Evolutionary conservation across 495 filamentous ascomycete genomes (phyloP).

Genomic region (Rhypophila decipiens): DNA sequence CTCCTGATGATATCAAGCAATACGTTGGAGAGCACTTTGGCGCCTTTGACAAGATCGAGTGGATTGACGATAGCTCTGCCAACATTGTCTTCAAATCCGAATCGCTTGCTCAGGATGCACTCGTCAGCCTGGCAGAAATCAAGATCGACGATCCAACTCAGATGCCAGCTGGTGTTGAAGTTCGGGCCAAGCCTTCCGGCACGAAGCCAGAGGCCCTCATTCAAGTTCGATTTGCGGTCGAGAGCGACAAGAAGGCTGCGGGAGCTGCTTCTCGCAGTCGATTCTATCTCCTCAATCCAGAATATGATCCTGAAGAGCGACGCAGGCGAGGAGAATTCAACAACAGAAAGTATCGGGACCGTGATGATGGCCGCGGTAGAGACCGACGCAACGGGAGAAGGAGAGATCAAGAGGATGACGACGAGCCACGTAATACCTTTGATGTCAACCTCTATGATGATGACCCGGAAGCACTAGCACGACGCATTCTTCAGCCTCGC

Average conservation of each 20-base stretch:
- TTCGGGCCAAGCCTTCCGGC: slow-evolving; percentile 56
- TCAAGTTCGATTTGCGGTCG: slow-evolving; percentile 64
- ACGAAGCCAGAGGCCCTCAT: slow-evolving; percentile 63
- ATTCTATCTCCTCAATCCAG: slow-evolving; percentile 86
- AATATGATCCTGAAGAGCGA: slow-evolving; percentile 76
- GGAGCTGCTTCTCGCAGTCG: slow-evolving; percentile 74
- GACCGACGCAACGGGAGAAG: slow-evolving; percentile 45
- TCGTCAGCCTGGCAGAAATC: slow-evolving; percentile 53
- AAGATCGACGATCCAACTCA: slow-evolving; percentile 38
- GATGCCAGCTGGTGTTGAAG: slow-evolving; percentile 43
- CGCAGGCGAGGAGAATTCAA: slow-evolving; percentile 39
- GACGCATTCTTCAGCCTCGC: slow-evolving; percentile 17
- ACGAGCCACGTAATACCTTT: slow-evolving; percentile 46
- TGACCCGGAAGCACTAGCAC: slow-evolving; percentile 33
- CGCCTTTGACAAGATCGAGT: slow-evolving; percentile 62
- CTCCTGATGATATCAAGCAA: slow-evolving; percentile 64
- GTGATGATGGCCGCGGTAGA: slow-evolving; percentile 54
- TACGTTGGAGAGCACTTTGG: slow-evolving; percentile 64
- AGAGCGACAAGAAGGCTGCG: slow-evolving; percentile 69
- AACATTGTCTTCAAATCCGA: slow-evolving; percentile 74
- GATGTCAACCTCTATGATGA: slow-evolving; percentile 79
- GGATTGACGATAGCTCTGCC: slow-evolving; percentile 91
- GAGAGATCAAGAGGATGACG: slow-evolving; percentile 40
- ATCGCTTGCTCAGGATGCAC: slow-evolving; percentile 58
- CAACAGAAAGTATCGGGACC: slow-evolving; percentile 47